Conservation (phyloP, 2,329 filamentous ascomycete species). For the Pseudogymnoascus sp. region DNA sequence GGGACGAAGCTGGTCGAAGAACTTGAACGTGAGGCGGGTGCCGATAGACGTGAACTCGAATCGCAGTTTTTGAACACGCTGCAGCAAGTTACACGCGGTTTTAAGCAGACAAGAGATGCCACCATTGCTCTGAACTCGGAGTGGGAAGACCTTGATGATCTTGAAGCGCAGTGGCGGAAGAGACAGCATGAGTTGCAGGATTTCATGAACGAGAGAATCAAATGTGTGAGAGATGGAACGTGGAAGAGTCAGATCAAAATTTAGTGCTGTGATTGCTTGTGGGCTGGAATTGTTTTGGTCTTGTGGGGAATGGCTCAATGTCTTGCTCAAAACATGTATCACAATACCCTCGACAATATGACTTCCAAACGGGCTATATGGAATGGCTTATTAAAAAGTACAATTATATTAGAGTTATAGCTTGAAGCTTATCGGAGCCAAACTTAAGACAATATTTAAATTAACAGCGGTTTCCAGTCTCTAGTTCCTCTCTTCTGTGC, state of each 20-base stretch:
- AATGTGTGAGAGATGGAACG: not conserved
- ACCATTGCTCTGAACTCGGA: slow-evolving; percentile 13
- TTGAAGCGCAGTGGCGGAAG: slow-evolving; percentile 21
- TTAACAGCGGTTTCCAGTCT: not conserved
- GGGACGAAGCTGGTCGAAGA: slow-evolving; percentile 20
- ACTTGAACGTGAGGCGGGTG: slow-evolving; percentile 14
- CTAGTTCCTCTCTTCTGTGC: not conserved
- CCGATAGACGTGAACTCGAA: slow-evolving; percentile 12
- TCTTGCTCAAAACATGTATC: not conserved
- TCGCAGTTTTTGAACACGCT: slow-evolving; percentile 9
- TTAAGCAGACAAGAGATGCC: slow-evolving; percentile 18
- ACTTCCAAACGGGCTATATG: not conserved
- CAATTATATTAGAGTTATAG: not conserved
- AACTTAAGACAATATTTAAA: not conserved
- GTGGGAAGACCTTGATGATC: slow-evolving; percentile 11
- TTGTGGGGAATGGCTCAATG: not conserved
- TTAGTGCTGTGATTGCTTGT: not conserved
- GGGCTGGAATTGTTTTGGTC: not conserved
- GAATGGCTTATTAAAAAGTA: not conserved
- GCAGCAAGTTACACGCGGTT: slow-evolving; percentile 11
- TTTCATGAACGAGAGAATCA: not conserved
- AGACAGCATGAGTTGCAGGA: slow-evolving; percentile 19
- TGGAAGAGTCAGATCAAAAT: not conserved
- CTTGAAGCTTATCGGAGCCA: not conserved
- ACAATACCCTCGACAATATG: not conserved